Conservation (phyloP, 2,329 filamentous ascomycete species). For the Laburnicola sp. region DNA sequence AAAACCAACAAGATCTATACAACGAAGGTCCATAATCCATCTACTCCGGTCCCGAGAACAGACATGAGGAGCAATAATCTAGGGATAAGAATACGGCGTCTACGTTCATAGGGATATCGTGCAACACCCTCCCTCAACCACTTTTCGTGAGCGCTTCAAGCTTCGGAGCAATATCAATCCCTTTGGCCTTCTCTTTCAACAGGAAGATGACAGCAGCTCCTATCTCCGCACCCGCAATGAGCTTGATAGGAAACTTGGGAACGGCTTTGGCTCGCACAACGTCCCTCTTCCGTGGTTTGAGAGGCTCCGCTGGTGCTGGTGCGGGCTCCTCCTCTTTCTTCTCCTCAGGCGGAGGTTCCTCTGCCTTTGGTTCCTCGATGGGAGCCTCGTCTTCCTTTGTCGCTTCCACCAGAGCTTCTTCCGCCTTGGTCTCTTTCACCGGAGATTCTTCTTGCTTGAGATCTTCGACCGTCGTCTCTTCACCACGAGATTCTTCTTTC, state of each 20-base stretch:
- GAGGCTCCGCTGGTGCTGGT: background rate
- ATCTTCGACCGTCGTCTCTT: background rate
- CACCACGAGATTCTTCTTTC: background rate
- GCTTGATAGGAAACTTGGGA: constrained; percentile 10
- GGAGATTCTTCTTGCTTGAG: too few species aligned
- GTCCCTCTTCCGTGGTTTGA: constrained; percentile 20
- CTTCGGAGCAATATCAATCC: constrained; percentile 21
- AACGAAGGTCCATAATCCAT: background rate
- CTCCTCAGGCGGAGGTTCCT: background rate
- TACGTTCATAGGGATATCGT: background rate
- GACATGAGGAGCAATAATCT: background rate
- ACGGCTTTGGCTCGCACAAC: constrained; percentile 17
- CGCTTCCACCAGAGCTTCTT: background rate
- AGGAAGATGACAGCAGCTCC: constrained; percentile 22
- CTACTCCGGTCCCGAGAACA: background rate
- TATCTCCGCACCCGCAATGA: constrained; percentile 17
- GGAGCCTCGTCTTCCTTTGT: background rate
- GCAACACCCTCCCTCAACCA: background rate
- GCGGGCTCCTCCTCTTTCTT: background rate
- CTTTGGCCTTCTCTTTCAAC: constrained; percentile 27
- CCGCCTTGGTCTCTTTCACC: background rate
- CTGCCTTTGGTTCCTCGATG: background rate
- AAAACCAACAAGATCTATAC: background rate
- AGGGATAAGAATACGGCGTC: background rate
- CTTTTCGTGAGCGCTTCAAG: constrained; percentile 8